These are phyloP conservation scores for Purshia tridentata DNA, from an alignment of 306 rosid species.

Conservation along the genomic window DNA sequence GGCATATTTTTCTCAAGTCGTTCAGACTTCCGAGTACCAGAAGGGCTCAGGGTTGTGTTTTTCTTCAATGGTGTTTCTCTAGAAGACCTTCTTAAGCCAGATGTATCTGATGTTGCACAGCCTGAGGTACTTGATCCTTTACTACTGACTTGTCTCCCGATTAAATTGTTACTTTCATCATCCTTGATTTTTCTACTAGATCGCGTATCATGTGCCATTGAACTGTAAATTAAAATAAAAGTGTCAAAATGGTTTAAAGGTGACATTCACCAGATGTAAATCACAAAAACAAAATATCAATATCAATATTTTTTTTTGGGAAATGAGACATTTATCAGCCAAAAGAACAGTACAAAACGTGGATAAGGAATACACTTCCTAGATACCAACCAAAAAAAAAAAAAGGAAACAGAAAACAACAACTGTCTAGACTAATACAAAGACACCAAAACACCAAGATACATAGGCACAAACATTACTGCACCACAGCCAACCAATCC, in stretches of 20 bases:
- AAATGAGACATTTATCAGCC: no score
- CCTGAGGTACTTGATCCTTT: conserved; percentile 36
- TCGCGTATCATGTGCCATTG: conserved; percentile 57
- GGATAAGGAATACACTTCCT: no score
- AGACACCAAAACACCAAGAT: no score
- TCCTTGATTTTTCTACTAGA: conserved; percentile 46
- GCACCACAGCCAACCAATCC: not conserved
- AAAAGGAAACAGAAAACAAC: no score
- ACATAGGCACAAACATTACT: not conserved
- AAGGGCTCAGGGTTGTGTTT: conserved; percentile 32
- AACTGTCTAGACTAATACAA: no score
- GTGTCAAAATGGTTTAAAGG: not conserved
- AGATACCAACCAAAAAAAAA: no score
- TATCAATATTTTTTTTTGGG: no score
- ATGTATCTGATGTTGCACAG: conserved; percentile 32
- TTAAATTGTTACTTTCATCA: conserved; percentile 37
- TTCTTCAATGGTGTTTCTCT: conserved; percentile 43
- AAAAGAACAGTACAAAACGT: no score
- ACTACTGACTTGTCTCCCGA: conserved; percentile 29
- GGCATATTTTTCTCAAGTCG: conserved; percentile 36
- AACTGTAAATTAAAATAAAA: conserved; percentile 19
- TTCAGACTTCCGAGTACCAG: conserved; percentile 43
- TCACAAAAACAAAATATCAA: not conserved
- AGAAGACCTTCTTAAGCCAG: conserved; percentile 54
- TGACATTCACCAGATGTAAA: not conserved